These are phyloP conservation scores for Vaccinium darrowii DNA, from an alignment of 148 eudicot genomes.

Conservation along the genomic window DNA sequence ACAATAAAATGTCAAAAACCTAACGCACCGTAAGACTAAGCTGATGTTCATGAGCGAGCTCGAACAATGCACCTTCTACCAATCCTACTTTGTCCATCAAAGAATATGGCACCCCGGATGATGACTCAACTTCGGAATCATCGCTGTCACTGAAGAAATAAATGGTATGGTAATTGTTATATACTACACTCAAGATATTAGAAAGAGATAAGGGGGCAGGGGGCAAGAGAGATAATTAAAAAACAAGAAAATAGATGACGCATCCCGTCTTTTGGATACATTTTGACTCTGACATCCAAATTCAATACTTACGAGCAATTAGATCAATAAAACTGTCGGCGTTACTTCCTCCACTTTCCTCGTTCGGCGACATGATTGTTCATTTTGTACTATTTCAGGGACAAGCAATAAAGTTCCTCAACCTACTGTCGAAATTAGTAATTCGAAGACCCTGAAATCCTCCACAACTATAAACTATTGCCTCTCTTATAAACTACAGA, in stretches of 20 bases:
- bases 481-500: neutral
- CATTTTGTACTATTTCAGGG: neutral
- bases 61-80: conserved; percentile 63
- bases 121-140: conserved; percentile 50
- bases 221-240: neutral
- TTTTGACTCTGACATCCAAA: neutral
- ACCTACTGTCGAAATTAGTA: neutral
- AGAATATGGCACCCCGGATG: conserved; percentile 31
- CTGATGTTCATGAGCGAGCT: conserved; percentile 63
- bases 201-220: neutral
- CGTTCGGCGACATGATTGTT: neutral
- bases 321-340: neutral
- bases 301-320: neutral
- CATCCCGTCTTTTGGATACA: neutral
- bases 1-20: neutral
- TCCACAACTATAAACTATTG: neutral
- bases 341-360: neutral
- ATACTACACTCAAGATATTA: neutral
- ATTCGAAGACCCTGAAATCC: neutral
- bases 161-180: neutral
- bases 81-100: conserved; percentile 63
- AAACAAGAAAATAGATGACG: neutral
- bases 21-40: conserved; percentile 56
- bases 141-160: conserved; percentile 43
- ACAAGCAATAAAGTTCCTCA: neutral